A percentile compares a stretch with the other conserved stretches of the same genome.
phyloP scores from a whole-genome alignment of 164 flowering plant species.

The Stephania japonica region DNA sequence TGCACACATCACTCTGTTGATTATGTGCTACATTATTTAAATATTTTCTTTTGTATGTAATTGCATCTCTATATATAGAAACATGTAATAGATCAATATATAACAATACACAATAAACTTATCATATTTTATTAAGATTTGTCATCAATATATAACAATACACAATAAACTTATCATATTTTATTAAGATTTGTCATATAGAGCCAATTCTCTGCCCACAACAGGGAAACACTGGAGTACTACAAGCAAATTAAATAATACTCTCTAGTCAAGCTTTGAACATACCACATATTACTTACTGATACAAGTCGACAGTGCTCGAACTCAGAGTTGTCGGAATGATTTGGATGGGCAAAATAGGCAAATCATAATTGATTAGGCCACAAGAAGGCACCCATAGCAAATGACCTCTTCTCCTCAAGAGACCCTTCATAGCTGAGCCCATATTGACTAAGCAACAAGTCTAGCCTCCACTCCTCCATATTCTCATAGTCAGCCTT shows the following conservation, averaged over 20 bases:
- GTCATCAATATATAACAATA: too few relatives aligned
- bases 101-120: too few relatives aligned
- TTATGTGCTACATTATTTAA: too few relatives aligned
- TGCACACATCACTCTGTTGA: too few relatives aligned
- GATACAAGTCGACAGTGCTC: neutral
- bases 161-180: too few relatives aligned
- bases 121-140: too few relatives aligned
- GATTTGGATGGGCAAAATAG: neutral
- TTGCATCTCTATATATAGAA: too few relatives aligned
- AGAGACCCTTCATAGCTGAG: conserved; percentile 27
- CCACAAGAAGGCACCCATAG: conserved; percentile 47
- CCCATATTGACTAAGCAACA: conserved; percentile 33
- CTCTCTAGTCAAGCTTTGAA: neutral
- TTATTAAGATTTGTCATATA: too few relatives aligned
- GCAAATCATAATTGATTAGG: conserved; percentile 27
- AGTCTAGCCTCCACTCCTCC: conserved; percentile 33
- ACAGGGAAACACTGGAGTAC: neutral
- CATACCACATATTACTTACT: neutral
- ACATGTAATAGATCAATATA: too few relatives aligned
- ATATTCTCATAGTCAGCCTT: conserved; percentile 28
- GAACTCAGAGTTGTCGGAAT: too few relatives aligned
- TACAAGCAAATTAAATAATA: too few relatives aligned
- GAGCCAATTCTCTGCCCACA: neutral
- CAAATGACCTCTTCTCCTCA: conserved; percentile 36
- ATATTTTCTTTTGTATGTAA: too few relatives aligned